Evolutionary conservation across 495 filamentous ascomycete genomes (phyloP), one percentile per base, ranked within the genome.

Genomic region (Aspergillus nanangensis): DNA sequence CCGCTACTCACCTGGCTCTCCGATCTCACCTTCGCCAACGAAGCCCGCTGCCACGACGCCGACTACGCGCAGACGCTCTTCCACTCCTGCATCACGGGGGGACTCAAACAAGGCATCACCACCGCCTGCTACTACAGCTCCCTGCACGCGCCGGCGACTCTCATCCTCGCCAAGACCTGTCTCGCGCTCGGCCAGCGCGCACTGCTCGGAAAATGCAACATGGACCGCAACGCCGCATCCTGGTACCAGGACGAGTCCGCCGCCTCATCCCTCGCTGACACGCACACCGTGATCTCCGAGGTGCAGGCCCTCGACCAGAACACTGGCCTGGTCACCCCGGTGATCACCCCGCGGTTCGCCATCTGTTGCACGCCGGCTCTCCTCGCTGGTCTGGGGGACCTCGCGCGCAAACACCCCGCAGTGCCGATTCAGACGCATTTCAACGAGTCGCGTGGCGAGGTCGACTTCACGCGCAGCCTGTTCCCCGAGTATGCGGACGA

Each of bases 91-190:
- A 75, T 87, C 8, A 57, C 71, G 0, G 79, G 79, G 3, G 70
- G 81, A 33, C 66, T 87, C 4, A 67, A 70, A 15, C 80, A 84
- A 46, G 83, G 83, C 8, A 74, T 81, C 48, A 87, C 83, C 2
- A 85, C 78, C 1, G 83, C 83, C 1, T 71, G 74, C 5, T 86
- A 86, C 58, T 86, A 84, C 51, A 79, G 71, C 8, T 82, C 78
- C 1, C 61, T 75, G 1, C 81, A 87, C 50, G 69, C 67, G 2
- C 65, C 71, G 8, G 81, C 79, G 4, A 80, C 79, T 3, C 70
- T 72, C 17, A 74, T 82, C 32, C 73, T 87, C 8, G 81, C 81
- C 0, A 70, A 80, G 18, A 65, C 76, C 3, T 86, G 83, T 44
- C 49, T 72, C 1, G 58, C 61, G 11, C 69, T 71, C 39, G 78